Base-by-base conservation (phyloP, 371 early-diverging fungal genomes). In the Apophysomyces trapeziformis region DNA sequence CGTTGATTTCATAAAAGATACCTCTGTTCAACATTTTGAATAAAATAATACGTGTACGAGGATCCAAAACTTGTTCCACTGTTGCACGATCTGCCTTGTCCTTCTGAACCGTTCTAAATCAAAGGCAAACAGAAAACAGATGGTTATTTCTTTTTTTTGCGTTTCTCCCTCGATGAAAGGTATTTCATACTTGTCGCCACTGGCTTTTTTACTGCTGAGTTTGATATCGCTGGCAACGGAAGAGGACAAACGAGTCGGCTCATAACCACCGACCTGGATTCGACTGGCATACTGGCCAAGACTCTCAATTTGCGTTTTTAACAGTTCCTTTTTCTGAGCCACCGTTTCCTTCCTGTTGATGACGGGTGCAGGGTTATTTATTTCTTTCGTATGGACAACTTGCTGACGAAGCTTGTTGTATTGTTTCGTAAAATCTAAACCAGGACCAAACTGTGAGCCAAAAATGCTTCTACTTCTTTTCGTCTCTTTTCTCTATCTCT, bases 1-100 rank as follows among this genome's bases (percentile, higher is more conserved):
- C 99, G 68, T 96, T 92, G 69, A 99, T 90, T 67, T 96, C 96
- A 66, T 91, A 89, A 64, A 99, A 89, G 32, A 96, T 80, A 58
- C 92, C 91, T 50, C 92, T 82, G 75, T 95, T 96, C 67, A 98
- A 76, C 83, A 99, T 84, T 77, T 99, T 99, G 80, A 96, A 94
- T 36, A 99, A 77, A 67, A 99, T 98, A 45, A 94, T 93, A 64
- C 97, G 90, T 7, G 99, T 99, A 58, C 98, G 93, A 9, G 96
- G 97, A 80, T 99, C 99, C 32, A 99, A 79, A 1, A 98, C 99
- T 75, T 96, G 99, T 71, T 99, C 99, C 2, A 92, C 92, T 0
- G 99, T 99, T 1, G 99, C 99, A 18, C 99, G 89, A 71, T 99
- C 98, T 0, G 99, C 84, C 76, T 97, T 98, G 82, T 99, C 99